phyloP scores from a whole-genome alignment of 2,329 filamentous ascomycete species.

The Cercospora beticola region DNA sequence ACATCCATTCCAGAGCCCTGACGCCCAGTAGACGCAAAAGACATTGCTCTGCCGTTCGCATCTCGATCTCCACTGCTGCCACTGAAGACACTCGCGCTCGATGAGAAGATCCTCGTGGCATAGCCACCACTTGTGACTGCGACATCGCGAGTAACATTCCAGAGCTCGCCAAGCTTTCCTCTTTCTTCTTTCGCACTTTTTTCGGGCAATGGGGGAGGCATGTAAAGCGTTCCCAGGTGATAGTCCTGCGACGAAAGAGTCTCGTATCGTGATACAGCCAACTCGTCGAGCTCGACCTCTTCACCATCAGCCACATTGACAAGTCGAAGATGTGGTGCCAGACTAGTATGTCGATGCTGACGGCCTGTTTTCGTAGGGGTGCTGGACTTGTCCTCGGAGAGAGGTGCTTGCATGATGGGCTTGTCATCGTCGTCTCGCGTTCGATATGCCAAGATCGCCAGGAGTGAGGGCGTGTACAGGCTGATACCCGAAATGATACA shows the following conservation, averaged over 20 bases:
- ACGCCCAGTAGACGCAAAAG: constrained; percentile 36
- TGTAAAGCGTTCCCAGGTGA: constrained; percentile 80
- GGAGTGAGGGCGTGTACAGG: constrained; percentile 86
- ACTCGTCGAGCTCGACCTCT: constrained; percentile 81
- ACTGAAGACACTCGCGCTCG: constrained; percentile 70
- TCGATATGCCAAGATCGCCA: constrained; percentile 89
- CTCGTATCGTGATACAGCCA: constrained; percentile 84
- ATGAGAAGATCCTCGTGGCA: constrained; percentile 82
- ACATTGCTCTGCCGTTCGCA: constrained; percentile 38
- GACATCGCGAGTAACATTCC: constrained; percentile 62
- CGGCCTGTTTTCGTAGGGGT: constrained; percentile 63
- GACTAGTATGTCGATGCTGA: constrained; percentile 71
- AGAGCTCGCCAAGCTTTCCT: constrained; percentile 80
- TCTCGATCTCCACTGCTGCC: constrained; percentile 41
- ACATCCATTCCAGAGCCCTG: constrained; percentile 38
- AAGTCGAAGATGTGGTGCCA: constrained; percentile 83
- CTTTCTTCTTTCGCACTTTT: constrained; percentile 58
- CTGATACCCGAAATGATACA: constrained; percentile 97
- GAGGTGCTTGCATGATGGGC: constrained; percentile 39
- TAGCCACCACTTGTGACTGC: constrained; percentile 62
- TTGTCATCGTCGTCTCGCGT: constrained; percentile 70
- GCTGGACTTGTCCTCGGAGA: constrained; percentile 41
- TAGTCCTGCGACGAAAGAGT: constrained; percentile 86
- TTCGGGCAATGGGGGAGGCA: constrained; percentile 63
- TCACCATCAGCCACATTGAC: constrained; percentile 82